Evolutionary conservation across 2,329 filamentous ascomycete species (phyloP).

Genomic region (Fusarium fracticaudum): DNA sequence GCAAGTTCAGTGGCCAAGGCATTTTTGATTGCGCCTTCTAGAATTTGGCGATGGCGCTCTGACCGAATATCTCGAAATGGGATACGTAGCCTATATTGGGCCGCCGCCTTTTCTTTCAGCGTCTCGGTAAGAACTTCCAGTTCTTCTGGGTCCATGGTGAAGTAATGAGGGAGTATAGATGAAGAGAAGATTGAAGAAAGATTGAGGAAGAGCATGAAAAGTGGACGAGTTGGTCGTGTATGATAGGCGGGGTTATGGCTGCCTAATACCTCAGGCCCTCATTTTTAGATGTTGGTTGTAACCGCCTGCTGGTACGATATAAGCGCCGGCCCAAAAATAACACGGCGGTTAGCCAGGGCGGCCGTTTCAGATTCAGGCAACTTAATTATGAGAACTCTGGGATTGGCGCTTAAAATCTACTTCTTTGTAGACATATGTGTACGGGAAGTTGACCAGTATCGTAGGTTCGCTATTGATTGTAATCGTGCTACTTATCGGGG

Average conservation of each 20-base stretch:
- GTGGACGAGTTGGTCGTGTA: not conserved
- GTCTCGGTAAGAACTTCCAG: not conserved
- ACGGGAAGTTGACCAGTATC: too few relatives aligned
- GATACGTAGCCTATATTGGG: not conserved
- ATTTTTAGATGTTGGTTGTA: fast-evolving
- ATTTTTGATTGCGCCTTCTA: not conserved
- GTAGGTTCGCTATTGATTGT: too few relatives aligned
- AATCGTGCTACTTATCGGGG: too few relatives aligned
- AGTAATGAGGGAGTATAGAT: too few relatives aligned
- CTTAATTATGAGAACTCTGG: too few relatives aligned
- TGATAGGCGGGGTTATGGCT: not conserved
- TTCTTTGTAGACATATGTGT: too few relatives aligned
- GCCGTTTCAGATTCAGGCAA: too few relatives aligned
- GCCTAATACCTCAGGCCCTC: too few relatives aligned
- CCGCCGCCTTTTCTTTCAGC: not conserved
- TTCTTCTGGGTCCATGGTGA: not conserved
- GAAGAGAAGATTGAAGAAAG: not conserved
- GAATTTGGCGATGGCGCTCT: not conserved
- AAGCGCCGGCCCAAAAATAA: too few relatives aligned
- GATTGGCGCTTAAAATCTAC: too few relatives aligned
- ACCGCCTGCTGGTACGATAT: too few relatives aligned
- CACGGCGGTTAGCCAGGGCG: too few relatives aligned
- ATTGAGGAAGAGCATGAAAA: not conserved
- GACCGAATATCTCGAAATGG: not conserved
- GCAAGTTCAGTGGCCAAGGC: not conserved